Percentiles rank a stretch among this genome's conserved stretches.
Conservation (phyloP, 2,329 filamentous ascomycete genomes). For the Penicillium sp. region DNA sequence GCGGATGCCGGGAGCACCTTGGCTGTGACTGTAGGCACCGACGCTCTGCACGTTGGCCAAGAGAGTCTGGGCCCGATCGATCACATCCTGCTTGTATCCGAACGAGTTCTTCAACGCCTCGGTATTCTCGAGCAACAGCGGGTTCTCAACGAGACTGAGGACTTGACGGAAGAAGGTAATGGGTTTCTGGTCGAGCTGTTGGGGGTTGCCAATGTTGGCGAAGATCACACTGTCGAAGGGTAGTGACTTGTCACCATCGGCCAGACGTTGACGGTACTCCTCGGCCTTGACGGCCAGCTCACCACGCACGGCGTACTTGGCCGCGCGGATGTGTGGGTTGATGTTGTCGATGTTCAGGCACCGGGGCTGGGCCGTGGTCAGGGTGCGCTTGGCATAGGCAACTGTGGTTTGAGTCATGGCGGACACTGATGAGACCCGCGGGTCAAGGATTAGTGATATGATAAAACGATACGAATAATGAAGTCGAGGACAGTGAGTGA, state of each 20-base stretch:
- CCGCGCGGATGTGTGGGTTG: slow-evolving; percentile 82
- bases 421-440: slow-evolving; percentile 26
- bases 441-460: slow-evolving; percentile 15
- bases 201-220: slow-evolving; percentile 98
- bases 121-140: slow-evolving; percentile 76
- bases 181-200: slow-evolving; percentile 98
- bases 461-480: not conserved
- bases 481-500: not conserved
- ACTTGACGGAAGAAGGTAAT: slow-evolving; percentile 99
- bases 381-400: slow-evolving; percentile 40
- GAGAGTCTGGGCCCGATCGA: slow-evolving; percentile 79
- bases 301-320: slow-evolving; percentile 94
- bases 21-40: slow-evolving; percentile 93
- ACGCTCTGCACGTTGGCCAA: slow-evolving; percentile 85
- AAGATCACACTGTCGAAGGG: slow-evolving; percentile 92
- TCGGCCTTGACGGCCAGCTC: slow-evolving; percentile 94
- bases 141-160: slow-evolving; percentile 89
- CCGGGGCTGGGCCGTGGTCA: slow-evolving; percentile 49
- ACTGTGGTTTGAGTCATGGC: slow-evolving; percentile 33
- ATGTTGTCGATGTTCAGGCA: slow-evolving; percentile 80
- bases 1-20: slow-evolving; percentile 82
- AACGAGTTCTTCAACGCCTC: slow-evolving; percentile 73
- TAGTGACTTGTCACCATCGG: slow-evolving; percentile 56
- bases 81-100: slow-evolving; percentile 86
- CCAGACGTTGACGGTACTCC: slow-evolving; percentile 76